Evolutionary conservation across 176 grass and related monocot genomes (phyloP).

Genomic region (Secale cereale): DNA sequence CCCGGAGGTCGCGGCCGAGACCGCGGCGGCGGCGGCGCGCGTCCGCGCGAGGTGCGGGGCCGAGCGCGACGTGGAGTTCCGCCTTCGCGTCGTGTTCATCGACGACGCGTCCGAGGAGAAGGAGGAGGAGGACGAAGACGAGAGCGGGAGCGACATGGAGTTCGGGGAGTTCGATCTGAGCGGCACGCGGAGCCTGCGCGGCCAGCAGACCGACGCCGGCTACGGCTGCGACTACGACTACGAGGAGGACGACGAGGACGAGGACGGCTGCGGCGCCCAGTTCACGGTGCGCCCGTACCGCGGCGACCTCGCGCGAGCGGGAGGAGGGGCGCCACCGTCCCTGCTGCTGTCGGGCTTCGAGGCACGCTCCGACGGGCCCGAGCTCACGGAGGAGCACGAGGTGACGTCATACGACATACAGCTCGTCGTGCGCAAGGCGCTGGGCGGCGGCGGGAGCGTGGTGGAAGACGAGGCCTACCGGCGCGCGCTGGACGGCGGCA

Average conservation of each 20-base stretch:
- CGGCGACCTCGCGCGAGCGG: background rate
- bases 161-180: constrained; percentile 1
- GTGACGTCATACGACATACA: background rate
- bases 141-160: constrained; percentile 29
- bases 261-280: background rate
- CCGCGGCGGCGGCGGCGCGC: background rate
- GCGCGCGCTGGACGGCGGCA: background rate
- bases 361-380: constrained; percentile 19
- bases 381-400: constrained; percentile 7
- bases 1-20: background rate
- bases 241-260: background rate
- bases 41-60: background rate
- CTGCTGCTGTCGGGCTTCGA: constrained; percentile 3
- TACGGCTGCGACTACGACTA: background rate
- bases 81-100: constrained; percentile 1
- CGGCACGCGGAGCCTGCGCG: background rate
- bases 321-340: background rate
- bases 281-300: constrained; percentile 15
- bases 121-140: background rate
- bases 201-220: background rate
- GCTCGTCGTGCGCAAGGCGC: background rate
- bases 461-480: constrained; percentile 19
- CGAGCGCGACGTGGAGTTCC: background rate
- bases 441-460: background rate
- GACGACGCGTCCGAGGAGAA: background rate